Conservation (phyloP, 768 basidiomycete species). For the Macrolepiota albuminosa region DNA sequence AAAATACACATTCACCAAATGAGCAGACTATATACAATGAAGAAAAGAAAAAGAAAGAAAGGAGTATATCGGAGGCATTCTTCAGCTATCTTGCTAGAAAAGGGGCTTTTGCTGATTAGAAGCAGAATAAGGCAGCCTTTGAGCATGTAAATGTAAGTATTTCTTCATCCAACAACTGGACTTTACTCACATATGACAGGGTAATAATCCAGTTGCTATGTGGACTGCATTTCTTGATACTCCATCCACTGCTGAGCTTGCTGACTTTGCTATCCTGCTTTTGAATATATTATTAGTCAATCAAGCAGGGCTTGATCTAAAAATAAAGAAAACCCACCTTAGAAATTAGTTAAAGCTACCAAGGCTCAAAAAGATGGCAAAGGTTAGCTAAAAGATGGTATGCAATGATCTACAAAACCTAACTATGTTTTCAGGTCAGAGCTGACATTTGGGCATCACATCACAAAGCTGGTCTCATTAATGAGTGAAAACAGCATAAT, state of each 20-base stretch:
- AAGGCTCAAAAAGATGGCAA: neutral
- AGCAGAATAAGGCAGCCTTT: neutral
- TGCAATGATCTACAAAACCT: neutral
- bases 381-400: neutral
- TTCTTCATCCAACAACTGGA: neutral
- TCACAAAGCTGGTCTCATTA: neutral
- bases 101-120: neutral
- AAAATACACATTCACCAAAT: neutral
- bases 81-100: neutral
- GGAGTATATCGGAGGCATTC: neutral
- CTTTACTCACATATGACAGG: neutral
- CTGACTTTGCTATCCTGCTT: neutral
- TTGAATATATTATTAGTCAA: neutral
- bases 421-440: neutral
- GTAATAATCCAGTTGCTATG: slow-evolving; percentile 14
- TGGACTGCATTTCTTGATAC: slow-evolving; percentile 9
- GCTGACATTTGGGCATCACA: neutral
- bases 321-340: neutral
- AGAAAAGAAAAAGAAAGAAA: neutral
- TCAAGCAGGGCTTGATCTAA: neutral
- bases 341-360: neutral
- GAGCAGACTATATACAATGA: neutral
- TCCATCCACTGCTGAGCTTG: neutral
- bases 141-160: neutral
- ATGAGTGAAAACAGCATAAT: neutral